These are phyloP conservation scores for Verticillium klebahnii DNA, from an alignment of 2,329 filamentous ascomycete genomes.

Conservation along the genomic window DNA sequence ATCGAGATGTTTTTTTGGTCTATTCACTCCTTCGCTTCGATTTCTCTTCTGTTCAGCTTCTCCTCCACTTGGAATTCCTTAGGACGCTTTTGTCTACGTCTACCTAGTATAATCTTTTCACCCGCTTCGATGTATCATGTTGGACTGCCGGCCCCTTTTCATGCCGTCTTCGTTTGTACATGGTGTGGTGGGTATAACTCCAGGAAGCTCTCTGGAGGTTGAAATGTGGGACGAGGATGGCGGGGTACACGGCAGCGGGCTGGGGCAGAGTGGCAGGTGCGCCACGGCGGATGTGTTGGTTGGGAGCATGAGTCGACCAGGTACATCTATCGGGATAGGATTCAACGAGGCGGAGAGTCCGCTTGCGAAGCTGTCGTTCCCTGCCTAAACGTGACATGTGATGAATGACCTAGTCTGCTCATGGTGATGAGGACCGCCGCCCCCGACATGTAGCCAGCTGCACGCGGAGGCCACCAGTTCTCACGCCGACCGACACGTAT, in stretches of 20 bases:
- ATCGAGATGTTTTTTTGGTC: slow-evolving; percentile 1
- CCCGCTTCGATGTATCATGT: slow-evolving; percentile 25
- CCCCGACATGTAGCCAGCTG: no score
- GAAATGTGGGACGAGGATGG: background rate
- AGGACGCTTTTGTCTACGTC: slow-evolving; percentile 17
- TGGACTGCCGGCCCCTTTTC: background rate
- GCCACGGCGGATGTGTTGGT: background rate
- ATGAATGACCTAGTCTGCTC: background rate
- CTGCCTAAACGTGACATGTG: background rate
- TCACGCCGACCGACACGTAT: no score
- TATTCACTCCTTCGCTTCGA: slow-evolving; percentile 3
- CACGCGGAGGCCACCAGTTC: no score
- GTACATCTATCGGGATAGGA: background rate
- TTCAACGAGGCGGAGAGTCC: background rate
- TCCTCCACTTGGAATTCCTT: slow-evolving; percentile 19
- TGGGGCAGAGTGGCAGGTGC: background rate
- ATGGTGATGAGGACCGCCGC: no score
- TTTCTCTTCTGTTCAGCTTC: slow-evolving; percentile 12
- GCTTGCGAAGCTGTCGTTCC: background rate
- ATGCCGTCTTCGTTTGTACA: background rate
- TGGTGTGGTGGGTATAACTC: background rate
- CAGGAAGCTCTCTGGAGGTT: background rate
- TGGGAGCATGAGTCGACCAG: background rate
- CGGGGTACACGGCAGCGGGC: background rate
- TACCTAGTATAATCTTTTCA: slow-evolving; percentile 25